Evolutionary conservation across 2,329 filamentous ascomycete species (phyloP), one percentile per base, ranked within the genome.

Genomic region (Alternaria metachromatica): DNA sequence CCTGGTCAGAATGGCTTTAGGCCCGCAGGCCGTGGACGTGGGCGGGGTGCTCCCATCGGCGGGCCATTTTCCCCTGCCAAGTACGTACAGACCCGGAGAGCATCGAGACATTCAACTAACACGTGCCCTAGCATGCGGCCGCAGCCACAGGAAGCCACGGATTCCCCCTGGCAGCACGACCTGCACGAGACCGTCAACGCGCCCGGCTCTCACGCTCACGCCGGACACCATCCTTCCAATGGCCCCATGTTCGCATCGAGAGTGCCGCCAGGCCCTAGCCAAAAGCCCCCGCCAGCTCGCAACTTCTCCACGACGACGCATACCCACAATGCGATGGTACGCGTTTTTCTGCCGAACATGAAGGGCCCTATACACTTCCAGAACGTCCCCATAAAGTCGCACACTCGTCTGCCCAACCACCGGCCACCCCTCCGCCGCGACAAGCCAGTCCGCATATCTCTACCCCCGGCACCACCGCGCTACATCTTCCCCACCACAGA

Each of bases 351-450:
- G 54, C 91, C 93, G 3, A 87, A 88, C 21, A 92, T 96, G 88
- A 87, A 89, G 71, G 86, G 87, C 28, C 87, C 93, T 6, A 87
- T 91, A 49, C 82, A 88, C 45, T 93, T 95, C 77, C 85, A 92
- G 28, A 90, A 90, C 65, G 88, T 97, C 67, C 88, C 92, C 50
- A 89, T 96, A 69, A 96, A 93, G 79, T 92, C 96, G 75, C 95
- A 99, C 81, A 97, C 94, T 44, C 94, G 95, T 72, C 87, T 99
- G 53, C 96, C 96, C 20, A 93, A 98, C 77, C 96, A 98, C 80
- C 90, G 96, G 21, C 96, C 96, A 20, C 96, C 96, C 55, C 87
- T 99, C 53, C 92, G 96, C 66, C 90, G 96, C 72, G 96, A 99
- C 83, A 99, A 98, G 79, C 96, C 96, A 8, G 96, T 98, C 44